phyloP scores from a whole-genome alignment of 441 rosid species.

The Arabidopsis lyrata region DNA sequence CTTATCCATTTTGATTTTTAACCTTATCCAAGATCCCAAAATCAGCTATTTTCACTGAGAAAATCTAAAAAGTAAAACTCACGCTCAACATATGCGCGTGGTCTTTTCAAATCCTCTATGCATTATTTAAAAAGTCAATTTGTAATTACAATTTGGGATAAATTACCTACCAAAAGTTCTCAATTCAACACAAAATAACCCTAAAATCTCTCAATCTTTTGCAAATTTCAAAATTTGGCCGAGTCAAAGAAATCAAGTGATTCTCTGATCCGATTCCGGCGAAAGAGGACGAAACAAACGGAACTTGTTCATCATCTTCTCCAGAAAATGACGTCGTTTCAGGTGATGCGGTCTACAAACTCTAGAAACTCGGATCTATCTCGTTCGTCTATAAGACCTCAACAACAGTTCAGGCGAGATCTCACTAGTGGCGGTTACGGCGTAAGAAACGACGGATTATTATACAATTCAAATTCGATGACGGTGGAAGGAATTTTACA shows the following conservation, averaged over 20 bases:
- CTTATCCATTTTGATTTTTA: not conserved
- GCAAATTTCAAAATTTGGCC: not conserved
- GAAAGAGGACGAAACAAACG: conserved; percentile 15
- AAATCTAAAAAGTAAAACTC: not conserved
- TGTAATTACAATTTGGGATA: not conserved
- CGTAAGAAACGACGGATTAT: conserved; percentile 23
- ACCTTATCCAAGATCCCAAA: not conserved
- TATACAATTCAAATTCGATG: conserved; percentile 50
- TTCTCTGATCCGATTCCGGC: conserved; percentile 34
- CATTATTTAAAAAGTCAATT: not conserved
- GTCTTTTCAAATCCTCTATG: not conserved
- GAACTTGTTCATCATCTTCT: conserved; percentile 1
- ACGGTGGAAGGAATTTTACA: conserved; percentile 55
- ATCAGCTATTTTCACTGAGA: not conserved
- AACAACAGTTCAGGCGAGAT: conserved; percentile 30
- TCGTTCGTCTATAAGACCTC: conserved; percentile 48
- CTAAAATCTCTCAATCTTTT: conserved; percentile 7
- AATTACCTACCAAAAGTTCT: not conserved
- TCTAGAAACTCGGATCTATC: conserved; percentile 69
- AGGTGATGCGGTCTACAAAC: conserved; percentile 63
- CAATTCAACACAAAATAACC: not conserved
- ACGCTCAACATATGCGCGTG: conserved; percentile 6
- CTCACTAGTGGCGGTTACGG: conserved; percentile 15
- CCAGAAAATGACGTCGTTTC: conserved; percentile 64
- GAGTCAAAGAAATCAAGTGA: conserved; percentile 34